A percentile compares a stretch with the other conserved stretches of the same genome.
These are phyloP conservation scores for Penicillium salamii DNA, from an alignment of 495 filamentous ascomycete genomes.

Conservation along the genomic window DNA sequence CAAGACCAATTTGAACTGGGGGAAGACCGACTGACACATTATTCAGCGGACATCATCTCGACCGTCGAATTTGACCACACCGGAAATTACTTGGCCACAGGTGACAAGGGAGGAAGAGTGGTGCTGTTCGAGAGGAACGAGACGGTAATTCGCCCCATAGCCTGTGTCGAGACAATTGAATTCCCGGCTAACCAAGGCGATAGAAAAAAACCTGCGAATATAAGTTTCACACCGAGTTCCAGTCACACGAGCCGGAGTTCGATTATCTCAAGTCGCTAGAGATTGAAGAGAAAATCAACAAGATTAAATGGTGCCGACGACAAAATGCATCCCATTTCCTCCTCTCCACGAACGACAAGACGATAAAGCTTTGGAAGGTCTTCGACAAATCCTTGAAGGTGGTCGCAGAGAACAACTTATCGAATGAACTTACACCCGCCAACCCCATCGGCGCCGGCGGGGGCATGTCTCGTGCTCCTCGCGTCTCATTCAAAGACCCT, in stretches of 20 bases:
- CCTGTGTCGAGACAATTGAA: background rate
- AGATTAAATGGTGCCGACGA: slow-evolving; percentile 99
- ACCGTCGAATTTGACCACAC: slow-evolving; percentile 99
- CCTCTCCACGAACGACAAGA: slow-evolving; percentile 98
- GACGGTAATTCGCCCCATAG: slow-evolving; percentile 56
- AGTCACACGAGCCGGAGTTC: slow-evolving; percentile 98
- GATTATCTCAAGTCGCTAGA: slow-evolving; percentile 98
- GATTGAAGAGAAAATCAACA: slow-evolving; percentile 99
- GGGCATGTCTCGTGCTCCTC: slow-evolving; percentile 68
- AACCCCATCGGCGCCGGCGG: slow-evolving; percentile 71
- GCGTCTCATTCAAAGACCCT: slow-evolving; percentile 73
- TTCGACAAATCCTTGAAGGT: slow-evolving; percentile 99
- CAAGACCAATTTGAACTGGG: slow-evolving; percentile 9
- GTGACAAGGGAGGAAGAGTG: slow-evolving; percentile 95
- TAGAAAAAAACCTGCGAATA: slow-evolving; percentile 99
- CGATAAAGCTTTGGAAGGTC: slow-evolving; percentile 99
- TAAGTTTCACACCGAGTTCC: slow-evolving; percentile 99
- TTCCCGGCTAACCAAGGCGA: slow-evolving; percentile 4
- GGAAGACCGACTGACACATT: slow-evolving; percentile 15
- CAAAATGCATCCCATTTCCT: slow-evolving; percentile 98
- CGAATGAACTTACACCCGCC: slow-evolving; percentile 84
- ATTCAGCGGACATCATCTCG: slow-evolving; percentile 93
- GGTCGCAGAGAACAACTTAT: slow-evolving; percentile 97
- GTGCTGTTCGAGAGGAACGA: slow-evolving; percentile 98
- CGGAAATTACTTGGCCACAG: slow-evolving; percentile 95